Percentiles rank a stretch among this genome's conserved stretches.
phyloP scores from a whole-genome alignment of 1,284 basidiomycete genomes.

The Mycosarcoma mackinlayi region DNA sequence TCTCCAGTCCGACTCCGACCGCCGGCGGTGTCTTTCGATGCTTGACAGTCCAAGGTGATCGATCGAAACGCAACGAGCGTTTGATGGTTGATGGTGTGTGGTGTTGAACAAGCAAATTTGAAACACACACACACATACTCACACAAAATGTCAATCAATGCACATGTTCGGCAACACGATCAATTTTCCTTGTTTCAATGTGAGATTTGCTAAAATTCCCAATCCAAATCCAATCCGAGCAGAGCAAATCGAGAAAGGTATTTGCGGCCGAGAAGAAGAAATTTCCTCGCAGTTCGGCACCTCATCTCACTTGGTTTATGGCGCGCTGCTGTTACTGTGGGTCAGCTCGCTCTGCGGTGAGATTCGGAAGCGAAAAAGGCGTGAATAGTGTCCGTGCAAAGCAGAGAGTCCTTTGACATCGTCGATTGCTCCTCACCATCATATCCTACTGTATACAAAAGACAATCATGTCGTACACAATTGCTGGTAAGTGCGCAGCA shows the following conservation, averaged over 20 bases:
- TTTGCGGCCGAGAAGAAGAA: conserved; percentile 19
- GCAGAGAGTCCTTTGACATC: too few relatives aligned
- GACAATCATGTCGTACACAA: conserved; percentile 65
- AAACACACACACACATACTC: too few relatives aligned
- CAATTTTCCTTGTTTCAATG: not conserved
- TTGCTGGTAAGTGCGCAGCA: conserved; percentile 52
- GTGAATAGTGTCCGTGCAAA: not conserved
- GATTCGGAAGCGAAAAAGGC: conserved; percentile 29
- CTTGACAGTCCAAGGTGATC: too few relatives aligned
- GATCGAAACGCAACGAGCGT: too few relatives aligned
- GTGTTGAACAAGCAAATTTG: too few relatives aligned
- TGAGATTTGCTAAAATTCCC: too few relatives aligned
- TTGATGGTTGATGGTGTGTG: not conserved
- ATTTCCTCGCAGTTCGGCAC: too few relatives aligned
- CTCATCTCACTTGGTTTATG: not conserved
- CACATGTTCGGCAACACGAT: not conserved
- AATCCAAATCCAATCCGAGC: too few relatives aligned
- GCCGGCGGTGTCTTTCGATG: conserved; percentile 22
- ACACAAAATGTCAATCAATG: too few relatives aligned
- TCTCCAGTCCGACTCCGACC: too few relatives aligned
- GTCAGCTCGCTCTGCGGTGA: not conserved
- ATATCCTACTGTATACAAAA: conserved; percentile 63
- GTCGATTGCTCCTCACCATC: conserved; percentile 10
- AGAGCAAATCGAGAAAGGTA: too few relatives aligned
- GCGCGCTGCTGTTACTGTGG: conserved; percentile 7